A percentile compares a stretch with the other conserved stretches of the same genome.
Evolutionary conservation across 139 green algal genomes (phyloP).

Genomic region (Zygnema cylindricum): DNA sequence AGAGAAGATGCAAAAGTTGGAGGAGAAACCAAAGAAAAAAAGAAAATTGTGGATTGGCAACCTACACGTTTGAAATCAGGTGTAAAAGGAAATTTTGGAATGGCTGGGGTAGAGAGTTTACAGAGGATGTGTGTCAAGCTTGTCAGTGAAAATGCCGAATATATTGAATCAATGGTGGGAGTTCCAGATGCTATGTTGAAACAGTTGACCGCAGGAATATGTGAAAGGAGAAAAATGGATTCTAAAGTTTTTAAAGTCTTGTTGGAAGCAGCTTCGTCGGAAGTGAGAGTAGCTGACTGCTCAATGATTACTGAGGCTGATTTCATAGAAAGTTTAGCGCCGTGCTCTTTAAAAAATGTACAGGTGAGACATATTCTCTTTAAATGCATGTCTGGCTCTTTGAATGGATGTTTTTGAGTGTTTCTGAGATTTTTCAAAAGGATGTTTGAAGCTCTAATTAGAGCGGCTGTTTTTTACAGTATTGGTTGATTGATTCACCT

Average conservation of each 20-base stretch:
- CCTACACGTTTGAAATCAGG: no score
- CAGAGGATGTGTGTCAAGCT: slow-evolving; percentile 34
- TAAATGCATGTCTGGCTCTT: no score
- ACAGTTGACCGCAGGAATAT: slow-evolving; percentile 29
- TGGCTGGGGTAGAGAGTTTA: neutral
- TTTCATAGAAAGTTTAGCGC: slow-evolving; percentile 28
- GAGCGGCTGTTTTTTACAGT: no score
- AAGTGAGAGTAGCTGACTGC: slow-evolving; percentile 42
- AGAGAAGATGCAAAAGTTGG: slow-evolving; percentile 15
- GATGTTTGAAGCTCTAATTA: no score
- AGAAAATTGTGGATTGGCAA: no score
- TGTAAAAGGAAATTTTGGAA: no score
- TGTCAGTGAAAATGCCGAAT: slow-evolving; percentile 5
- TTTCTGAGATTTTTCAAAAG: no score
- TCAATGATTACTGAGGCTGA: slow-evolving; percentile 45
- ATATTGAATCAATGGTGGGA: slow-evolving; percentile 39
- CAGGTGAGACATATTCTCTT: no score
- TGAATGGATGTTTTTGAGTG: no score
- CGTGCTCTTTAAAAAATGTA: neutral
- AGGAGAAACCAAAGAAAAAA: neutral
- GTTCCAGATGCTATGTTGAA: slow-evolving; percentile 37
- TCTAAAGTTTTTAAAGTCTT: slow-evolving; percentile 23
- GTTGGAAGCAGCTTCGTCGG: neutral
- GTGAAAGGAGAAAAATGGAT: slow-evolving; percentile 23
- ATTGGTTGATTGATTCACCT: no score